Evolutionary conservation across 1,284 basidiomycete species (phyloP), one percentile per base, ranked within the genome.

Genomic region (Rhodotorula sp.): DNA sequence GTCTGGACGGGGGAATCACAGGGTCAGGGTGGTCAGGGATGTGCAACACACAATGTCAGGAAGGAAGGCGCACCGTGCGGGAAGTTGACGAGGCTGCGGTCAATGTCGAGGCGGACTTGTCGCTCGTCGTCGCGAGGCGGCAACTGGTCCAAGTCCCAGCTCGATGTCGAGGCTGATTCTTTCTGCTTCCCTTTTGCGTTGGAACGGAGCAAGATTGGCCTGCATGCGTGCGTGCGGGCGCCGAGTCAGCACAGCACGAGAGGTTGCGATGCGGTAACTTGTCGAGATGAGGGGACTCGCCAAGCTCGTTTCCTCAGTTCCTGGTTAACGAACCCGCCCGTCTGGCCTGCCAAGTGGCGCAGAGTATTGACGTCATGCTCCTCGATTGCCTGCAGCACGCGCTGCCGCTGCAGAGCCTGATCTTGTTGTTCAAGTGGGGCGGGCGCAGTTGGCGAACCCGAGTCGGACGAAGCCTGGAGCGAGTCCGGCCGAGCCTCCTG

Each of bases 101-200:
- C 76, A 49, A 80, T 78, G 68, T 80, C 79, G 43, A 80, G 71
- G 39, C 62, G 64, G 39, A 80, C 79, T 71, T 80, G 79, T 39
- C 71, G 61, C 46, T 74, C 72, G 49, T 71, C 67, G 26, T 68
- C 70, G 6, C 72, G 58, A 4, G 26, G 18, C 1, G 69, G 49
- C 6, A 66, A 39, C 3, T 26, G 14, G 10, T 57, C 67, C 23
- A 66, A 46, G 39, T 47, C 15, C 60, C 61, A 14, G 52, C 6
- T 20, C 39, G 39, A 14, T 58, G 12, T n/a, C 8, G 1, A 16
- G 48, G 18, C 1, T 39, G 21, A 0, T 34, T 58, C 65, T 5
- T 29, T 39, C 5, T 26, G 31, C 46, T 63, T 67, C 10, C 58
- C 60, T 47, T 68, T 58, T 34, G 15, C 26, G 21, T 63, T 31